A percentile compares a stretch with the other conserved stretches of the same genome.
Evolutionary conservation across 176 grass and related monocot genomes (phyloP).

Genomic region (Lolium multiflorum): DNA sequence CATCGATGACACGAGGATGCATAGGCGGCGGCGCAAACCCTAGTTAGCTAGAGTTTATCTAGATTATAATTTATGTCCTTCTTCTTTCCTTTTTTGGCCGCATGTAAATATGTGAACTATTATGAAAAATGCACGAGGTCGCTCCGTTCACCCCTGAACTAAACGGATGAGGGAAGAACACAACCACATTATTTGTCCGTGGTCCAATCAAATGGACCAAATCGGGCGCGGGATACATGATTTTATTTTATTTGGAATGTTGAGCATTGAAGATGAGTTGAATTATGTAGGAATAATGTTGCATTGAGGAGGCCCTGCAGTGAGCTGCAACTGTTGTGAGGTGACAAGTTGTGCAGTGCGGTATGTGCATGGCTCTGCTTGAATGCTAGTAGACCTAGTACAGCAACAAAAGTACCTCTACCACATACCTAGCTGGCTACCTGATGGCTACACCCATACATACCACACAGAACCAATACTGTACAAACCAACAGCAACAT

Average conservation of each 20-base stretch:
- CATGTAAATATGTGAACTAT: no score
- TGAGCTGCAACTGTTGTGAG: slow-evolving; percentile 72
- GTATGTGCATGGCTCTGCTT: slow-evolving; percentile 46
- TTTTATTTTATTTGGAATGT: slow-evolving; percentile 30
- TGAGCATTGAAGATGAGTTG: neutral
- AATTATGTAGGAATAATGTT: slow-evolving; percentile 26
- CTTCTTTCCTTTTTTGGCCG: no score
- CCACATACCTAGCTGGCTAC: slow-evolving; percentile 36
- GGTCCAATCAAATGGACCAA: no score
- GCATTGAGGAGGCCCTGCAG: slow-evolving; percentile 43
- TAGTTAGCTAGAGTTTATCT: no score
- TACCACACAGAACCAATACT: slow-evolving; percentile 38
- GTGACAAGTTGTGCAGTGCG: slow-evolving; percentile 80
- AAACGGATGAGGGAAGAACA: no score
- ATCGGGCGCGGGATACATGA: neutral
- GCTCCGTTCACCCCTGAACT: no score
- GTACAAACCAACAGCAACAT: slow-evolving; percentile 19
- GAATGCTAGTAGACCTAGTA: slow-evolving; percentile 29
- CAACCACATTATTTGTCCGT: no score
- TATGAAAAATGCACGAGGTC: no score
- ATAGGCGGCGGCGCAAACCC: no score
- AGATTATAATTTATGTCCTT: no score
- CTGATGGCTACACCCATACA: slow-evolving; percentile 40
- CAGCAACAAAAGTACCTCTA: slow-evolving; percentile 42
- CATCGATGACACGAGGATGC: no score